Conservation (phyloP, 176 grass and related monocot genomes). For the Puya raimondii region DNA sequence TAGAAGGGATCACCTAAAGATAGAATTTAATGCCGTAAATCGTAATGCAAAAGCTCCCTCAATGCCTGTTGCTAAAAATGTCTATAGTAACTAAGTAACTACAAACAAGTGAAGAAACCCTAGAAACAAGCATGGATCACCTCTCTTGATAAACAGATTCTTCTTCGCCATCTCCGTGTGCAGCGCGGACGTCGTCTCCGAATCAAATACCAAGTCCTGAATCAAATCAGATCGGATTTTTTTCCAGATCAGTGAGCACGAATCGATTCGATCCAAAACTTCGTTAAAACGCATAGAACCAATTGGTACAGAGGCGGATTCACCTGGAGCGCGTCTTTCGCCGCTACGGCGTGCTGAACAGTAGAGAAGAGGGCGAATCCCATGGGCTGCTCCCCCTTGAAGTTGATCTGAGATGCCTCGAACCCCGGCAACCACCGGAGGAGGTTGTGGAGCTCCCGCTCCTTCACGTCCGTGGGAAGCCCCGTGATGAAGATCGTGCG, state of each 20-base stretch:
- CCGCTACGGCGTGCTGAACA: slow-evolving; percentile 58
- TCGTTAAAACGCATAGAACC: not conserved
- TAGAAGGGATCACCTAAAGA: too few relatives aligned
- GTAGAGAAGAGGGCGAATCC: slow-evolving; percentile 95
- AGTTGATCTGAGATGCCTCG: slow-evolving; percentile 94
- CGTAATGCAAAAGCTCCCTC: too few relatives aligned
- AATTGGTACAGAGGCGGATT: not conserved
- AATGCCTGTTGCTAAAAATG: not conserved
- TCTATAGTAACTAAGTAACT: not conserved
- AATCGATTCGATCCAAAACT: not conserved
- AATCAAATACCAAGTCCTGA: slow-evolving; percentile 83
- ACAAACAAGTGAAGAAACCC: slow-evolving; percentile 7
- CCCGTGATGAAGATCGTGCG: slow-evolving; percentile 92
- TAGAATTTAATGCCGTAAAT: too few relatives aligned
- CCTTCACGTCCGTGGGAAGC: slow-evolving; percentile 91
- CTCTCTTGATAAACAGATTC: slow-evolving; percentile 97
- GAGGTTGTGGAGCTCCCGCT: slow-evolving; percentile 92
- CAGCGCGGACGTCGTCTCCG: slow-evolving; percentile 49
- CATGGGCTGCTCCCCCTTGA: slow-evolving; percentile 94
- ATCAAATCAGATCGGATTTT: not conserved
- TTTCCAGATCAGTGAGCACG: not conserved
- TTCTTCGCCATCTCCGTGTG: slow-evolving; percentile 99
- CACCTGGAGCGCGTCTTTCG: slow-evolving; percentile 86
- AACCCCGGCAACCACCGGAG: slow-evolving; percentile 96
- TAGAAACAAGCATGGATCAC: slow-evolving; percentile 21